Base-by-base conservation (phyloP, 768 basidiomycete species). In the Cystobasidium ongulense region DNA sequence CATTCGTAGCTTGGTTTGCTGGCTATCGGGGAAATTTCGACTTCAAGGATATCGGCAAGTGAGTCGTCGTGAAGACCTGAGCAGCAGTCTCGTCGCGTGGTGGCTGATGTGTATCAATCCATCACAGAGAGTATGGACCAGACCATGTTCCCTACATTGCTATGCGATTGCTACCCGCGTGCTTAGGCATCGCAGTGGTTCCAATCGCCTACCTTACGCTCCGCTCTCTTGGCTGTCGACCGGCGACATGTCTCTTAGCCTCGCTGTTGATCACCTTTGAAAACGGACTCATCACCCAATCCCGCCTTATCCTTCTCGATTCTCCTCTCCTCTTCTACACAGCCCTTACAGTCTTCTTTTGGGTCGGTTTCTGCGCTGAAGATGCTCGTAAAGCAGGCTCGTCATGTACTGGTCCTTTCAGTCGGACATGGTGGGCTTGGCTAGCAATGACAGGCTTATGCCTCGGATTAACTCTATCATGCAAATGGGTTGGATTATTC, bases 291-390 rank as follows among this genome's bases (percentile, higher is more conserved):
- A 84, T 95, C 81, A 96, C 95, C 15, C 96, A 99, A 81, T 96
- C 93, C 1, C 88, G 96, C 15, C 88, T 92, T 79, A 97, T 99
- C 81, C 90, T 99, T 59, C 89, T 99, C 80, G 96, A 99, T 81
- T 93, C 93, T 18, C 94, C 93, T n/a, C 86, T 99, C 76, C 86
- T 99, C 78, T 98, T 99, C 85, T 99, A 98, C 84, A 97, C 94
- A 27, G 91, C 91, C 0, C 87, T 96, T 35, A 89, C 92, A 1
- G 83, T 85, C 62, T 92, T 94, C 81, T 82, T 90, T 68, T 99
- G 93, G 88, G 85, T 87, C 76, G 87, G 89, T 0, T 99, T 99
- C 83, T 88, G 86, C 80, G 93, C 92, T 82, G 92, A 95, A 81
- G 68, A 75, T 50, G 50, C 73, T 36, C 27, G 50, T 21, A 75